Conservation (phyloP, 108 stramenopile species). For the Cylindrotheca closterium region DNA sequence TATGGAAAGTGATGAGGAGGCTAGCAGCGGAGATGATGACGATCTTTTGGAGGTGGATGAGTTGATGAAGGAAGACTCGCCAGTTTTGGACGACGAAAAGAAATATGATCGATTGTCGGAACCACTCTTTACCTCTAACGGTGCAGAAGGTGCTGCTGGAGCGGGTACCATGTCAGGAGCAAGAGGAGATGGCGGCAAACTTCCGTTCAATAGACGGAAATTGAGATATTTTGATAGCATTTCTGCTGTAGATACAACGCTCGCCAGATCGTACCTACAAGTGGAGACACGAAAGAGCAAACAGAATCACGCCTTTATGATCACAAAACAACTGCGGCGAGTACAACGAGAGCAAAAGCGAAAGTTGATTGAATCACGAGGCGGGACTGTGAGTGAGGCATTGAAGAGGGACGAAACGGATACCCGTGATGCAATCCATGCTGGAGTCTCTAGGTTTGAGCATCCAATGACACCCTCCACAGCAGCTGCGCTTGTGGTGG, state of each 20-base stretch:
- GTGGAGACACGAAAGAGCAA: slow-evolving; percentile 27
- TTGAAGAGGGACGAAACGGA: slow-evolving; percentile 22
- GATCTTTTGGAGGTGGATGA: slow-evolving; percentile 34
- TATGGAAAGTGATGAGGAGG: slow-evolving; percentile 47
- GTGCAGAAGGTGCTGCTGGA: slow-evolving; percentile 24
- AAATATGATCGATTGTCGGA: slow-evolving; percentile 29
- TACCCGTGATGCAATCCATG: slow-evolving; percentile 23
- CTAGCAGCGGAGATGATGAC: slow-evolving; percentile 66
- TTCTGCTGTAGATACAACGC: slow-evolving; percentile 53
- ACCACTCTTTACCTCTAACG: slow-evolving; percentile 49
- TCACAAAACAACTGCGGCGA: slow-evolving; percentile 46
- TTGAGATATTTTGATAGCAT: slow-evolving; percentile 72
- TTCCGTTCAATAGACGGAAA: slow-evolving; percentile 83
- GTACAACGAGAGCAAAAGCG: slow-evolving; percentile 36
- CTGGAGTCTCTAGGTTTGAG: slow-evolving; percentile 42
- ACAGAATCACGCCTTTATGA: slow-evolving; percentile 45
- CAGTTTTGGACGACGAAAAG: slow-evolving; percentile 22
- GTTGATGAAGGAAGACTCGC: slow-evolving; percentile 27
- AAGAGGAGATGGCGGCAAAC: slow-evolving; percentile 31
- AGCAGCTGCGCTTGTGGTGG: slow-evolving; percentile 69
- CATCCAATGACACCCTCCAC: slow-evolving; percentile 53
- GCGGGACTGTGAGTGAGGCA: not conserved
- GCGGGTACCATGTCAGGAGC: slow-evolving; percentile 12
- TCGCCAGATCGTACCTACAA: slow-evolving; percentile 55
- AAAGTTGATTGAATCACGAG: slow-evolving; percentile 22